Percentiles rank a stretch among this genome's conserved stretches.
These are phyloP conservation scores for Globisporangium paddicum DNA, from an alignment of 352 stramenopile species.

Conservation along the genomic window DNA sequence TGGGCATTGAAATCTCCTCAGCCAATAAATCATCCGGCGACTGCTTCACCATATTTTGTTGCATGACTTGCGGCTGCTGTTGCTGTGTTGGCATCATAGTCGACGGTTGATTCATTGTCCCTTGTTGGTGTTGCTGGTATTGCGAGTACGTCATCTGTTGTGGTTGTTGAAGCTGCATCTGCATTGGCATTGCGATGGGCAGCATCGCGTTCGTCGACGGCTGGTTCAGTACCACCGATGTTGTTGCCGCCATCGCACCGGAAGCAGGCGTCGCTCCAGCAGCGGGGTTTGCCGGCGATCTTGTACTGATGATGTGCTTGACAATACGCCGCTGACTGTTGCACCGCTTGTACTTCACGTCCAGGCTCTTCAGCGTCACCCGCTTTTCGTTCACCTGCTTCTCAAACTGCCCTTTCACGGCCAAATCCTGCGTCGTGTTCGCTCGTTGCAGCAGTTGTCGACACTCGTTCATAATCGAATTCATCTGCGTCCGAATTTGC, in stretches of 20 bases:
- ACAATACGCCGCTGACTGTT: conserved; percentile 75
- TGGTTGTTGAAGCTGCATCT: conserved; percentile 12
- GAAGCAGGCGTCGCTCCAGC: background rate
- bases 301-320: conserved; percentile 66
- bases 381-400: conserved; percentile 68
- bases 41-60: conserved; percentile 18
- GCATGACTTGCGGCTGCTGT: background rate
- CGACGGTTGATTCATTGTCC: background rate
- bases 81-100: background rate
- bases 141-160: conserved; percentile 15
- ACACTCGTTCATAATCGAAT: conserved; percentile 80
- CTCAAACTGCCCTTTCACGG: conserved; percentile 59
- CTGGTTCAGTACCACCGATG: background rate
- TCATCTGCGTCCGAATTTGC: conserved; percentile 74
- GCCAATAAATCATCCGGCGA: conserved; percentile 49
- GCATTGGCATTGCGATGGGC: conserved; percentile 39
- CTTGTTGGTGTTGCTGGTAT: conserved; percentile 15
- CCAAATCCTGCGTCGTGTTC: conserved; percentile 66
- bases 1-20: conserved; percentile 33
- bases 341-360: conserved; percentile 80
- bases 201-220: conserved; percentile 24
- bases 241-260: background rate
- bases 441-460: conserved; percentile 70
- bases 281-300: conserved; percentile 15
- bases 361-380: conserved; percentile 61